Base-by-base conservation (phyloP, 768 basidiomycete species). In the Tulasnella calospora region DNA sequence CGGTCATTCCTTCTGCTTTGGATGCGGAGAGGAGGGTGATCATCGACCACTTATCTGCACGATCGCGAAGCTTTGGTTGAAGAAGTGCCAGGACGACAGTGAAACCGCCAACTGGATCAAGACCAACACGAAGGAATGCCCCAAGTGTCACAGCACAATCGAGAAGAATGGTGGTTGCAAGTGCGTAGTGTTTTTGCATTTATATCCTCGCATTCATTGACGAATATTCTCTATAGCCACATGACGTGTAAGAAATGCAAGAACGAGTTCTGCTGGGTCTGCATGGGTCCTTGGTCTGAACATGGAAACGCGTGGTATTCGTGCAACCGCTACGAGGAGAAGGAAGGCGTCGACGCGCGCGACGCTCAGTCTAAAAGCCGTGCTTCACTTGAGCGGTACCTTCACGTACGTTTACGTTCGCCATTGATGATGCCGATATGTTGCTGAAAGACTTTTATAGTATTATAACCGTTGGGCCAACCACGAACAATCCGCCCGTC, bases 151-250 rank as follows among this genome's bases (percentile, higher is more conserved):
- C 84, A 95, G 95, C 82, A 99, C 98, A 75, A 99, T 99, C 78
- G 98, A 99, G 89, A 99, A 99, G 92, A 99, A 99, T 81, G 98
- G 98, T 12, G 98, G 98, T 17, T 99, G 98, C 95, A 99, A 99
- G 96, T 98, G 83, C 83, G 95, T 92, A 19, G 30, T 47, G 17
- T 15, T 33, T 57, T 78, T 71, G 36, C n/a, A 40, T 23, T 19
- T 8, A 19, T 23, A 15, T 4, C 8, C 10, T 21, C 15, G 27
- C 17, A 13, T 40, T 72, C 15, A 67, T 81, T 82, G 46, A 83
- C 76, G 40, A 30, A 36, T 27, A 74, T 71, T 80, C 71, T 27
- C 33, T 79, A 55, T 80, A 98, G 96, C 87, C 98, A 99, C 84
- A 99, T 99, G 97, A 99, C 97, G 27, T 99, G 98, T 88, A 97